Percentiles rank a stretch among this genome's conserved stretches.
Conservation (phyloP, 106 monocot species). For the Triglochin maritima region DNA sequence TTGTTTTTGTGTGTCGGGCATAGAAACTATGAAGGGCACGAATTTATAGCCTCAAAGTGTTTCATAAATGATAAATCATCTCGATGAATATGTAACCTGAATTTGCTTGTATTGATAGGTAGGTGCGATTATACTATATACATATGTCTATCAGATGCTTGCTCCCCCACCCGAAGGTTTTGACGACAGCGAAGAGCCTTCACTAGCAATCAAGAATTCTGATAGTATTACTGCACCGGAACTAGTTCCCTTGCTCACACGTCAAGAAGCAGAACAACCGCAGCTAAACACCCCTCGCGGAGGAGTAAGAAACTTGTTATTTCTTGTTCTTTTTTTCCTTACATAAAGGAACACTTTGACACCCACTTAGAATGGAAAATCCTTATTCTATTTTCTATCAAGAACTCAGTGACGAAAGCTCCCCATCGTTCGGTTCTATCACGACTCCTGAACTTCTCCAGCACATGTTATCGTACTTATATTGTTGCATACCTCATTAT, state of each 20-base stretch:
- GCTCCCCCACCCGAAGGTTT: conserved; percentile 69
- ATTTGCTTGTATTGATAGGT: conserved; percentile 34
- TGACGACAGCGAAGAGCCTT: conserved; percentile 39
- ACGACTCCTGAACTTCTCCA: too few relatives aligned
- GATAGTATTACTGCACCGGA: conserved; percentile 30
- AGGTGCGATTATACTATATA: conserved; percentile 92
- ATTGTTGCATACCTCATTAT: too few relatives aligned
- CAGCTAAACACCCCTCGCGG: conserved; percentile 7
- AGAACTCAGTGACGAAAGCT: too few relatives aligned
- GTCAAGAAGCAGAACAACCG: conserved; percentile 22
- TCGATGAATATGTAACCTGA: background rate
- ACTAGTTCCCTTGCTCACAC: conserved; percentile 38
- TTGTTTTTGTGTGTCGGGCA: too few relatives aligned
- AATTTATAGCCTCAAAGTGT: too few relatives aligned
- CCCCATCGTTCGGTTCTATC: too few relatives aligned
- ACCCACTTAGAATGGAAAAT: background rate
- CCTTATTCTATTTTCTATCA: too few relatives aligned
- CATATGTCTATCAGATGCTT: conserved; percentile 97
- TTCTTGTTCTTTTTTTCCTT: background rate
- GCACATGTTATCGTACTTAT: too few relatives aligned
- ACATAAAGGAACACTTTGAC: background rate
- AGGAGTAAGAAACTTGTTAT: conserved; percentile 27
- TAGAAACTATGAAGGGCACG: too few relatives aligned
- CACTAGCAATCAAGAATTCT: conserved; percentile 33
- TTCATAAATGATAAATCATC: too few relatives aligned